These are phyloP conservation scores for Puccinia triticina DNA, from an alignment of 1,284 basidiomycete species.

Conservation along the genomic window DNA sequence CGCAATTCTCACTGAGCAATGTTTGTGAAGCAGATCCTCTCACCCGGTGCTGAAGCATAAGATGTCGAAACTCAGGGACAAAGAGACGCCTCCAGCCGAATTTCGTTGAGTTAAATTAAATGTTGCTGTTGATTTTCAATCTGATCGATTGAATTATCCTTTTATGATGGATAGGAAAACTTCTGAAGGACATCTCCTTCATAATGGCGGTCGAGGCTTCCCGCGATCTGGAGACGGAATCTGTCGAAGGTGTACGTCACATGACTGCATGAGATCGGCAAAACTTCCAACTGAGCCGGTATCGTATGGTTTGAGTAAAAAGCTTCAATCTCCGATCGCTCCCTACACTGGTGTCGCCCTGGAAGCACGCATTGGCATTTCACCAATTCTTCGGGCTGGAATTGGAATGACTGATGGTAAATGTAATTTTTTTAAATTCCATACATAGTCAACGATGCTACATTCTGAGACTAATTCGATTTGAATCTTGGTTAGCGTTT, in stretches of 20 bases:
- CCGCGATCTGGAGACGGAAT: conserved; percentile 67
- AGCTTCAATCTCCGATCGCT: conserved; percentile 62
- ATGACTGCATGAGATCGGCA: neutral
- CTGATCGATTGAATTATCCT: neutral
- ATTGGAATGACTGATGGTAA: conserved; percentile 85
- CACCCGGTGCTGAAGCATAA: conserved; percentile 75
- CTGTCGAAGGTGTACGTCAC: conserved; percentile 68
- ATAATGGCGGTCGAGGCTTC: conserved; percentile 77
- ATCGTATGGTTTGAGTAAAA: conserved; percentile 24
- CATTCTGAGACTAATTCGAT: neutral
- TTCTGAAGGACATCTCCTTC: conserved; percentile 70
- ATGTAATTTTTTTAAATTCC: conserved; percentile 51
- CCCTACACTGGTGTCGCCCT: conserved; percentile 61
- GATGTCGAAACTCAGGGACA: conserved; percentile 71
- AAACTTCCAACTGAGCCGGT: neutral
- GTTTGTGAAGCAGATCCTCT: conserved; percentile 56
- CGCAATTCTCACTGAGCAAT: neutral
- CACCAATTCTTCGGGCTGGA: conserved; percentile 88
- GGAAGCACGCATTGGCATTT: conserved; percentile 73
- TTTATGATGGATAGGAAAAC: conserved; percentile 24
- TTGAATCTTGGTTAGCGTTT: conserved; percentile 62
- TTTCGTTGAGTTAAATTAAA: conserved; percentile 65
- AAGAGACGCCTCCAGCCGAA: conserved; percentile 70
- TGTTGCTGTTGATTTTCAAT: conserved; percentile 62
- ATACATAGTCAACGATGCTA: neutral